Evolutionary conservation across 345 rosid genomes (phyloP).

Genomic region (Ceriops zippeliana): DNA sequence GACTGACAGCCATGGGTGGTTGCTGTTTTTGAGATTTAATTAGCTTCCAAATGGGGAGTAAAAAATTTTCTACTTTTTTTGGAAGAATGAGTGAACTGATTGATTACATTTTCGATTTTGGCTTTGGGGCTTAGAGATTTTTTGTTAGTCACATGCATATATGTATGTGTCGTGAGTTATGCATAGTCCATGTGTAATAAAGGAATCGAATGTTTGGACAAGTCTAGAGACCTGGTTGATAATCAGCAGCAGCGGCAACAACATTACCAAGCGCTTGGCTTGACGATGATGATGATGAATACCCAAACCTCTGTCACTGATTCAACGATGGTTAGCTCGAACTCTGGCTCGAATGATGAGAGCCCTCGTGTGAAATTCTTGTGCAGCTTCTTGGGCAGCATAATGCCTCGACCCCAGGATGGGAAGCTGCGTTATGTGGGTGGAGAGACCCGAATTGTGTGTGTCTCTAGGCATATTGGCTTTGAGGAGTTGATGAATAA

Average conservation of each 20-base stretch:
- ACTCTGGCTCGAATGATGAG: conserved; percentile 58
- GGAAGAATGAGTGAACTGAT: conserved; percentile 20
- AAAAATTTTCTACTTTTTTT: conserved; percentile 13
- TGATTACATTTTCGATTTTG: conserved; percentile 27
- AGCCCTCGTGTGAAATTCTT: conserved; percentile 68
- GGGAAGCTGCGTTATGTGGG: conserved; percentile 90
- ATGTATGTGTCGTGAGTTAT: conserved; percentile 21
- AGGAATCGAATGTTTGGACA: conserved; percentile 27
- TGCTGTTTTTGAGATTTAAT: not conserved
- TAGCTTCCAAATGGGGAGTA: conserved; percentile 27
- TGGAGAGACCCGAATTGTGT: conserved; percentile 90
- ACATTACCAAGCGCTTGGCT: conserved; percentile 21
- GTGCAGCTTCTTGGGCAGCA: conserved; percentile 89
- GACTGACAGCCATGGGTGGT: no score
- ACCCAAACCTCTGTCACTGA: conserved; percentile 35
- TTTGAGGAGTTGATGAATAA: conserved; percentile 77
- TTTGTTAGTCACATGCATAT: conserved; percentile 2
- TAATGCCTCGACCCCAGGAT: conserved; percentile 96
- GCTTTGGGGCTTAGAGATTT: conserved; percentile 12
- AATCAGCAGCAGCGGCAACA: not conserved
- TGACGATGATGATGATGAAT: conserved; percentile 49
- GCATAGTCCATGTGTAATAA: conserved; percentile 51
- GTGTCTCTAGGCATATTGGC: conserved; percentile 58
- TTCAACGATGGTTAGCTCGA: conserved; percentile 29
- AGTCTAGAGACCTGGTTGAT: conserved; percentile 22